Conservation (phyloP, 805 yeast species). For the Blastobotrys mokoenaii region DNA sequence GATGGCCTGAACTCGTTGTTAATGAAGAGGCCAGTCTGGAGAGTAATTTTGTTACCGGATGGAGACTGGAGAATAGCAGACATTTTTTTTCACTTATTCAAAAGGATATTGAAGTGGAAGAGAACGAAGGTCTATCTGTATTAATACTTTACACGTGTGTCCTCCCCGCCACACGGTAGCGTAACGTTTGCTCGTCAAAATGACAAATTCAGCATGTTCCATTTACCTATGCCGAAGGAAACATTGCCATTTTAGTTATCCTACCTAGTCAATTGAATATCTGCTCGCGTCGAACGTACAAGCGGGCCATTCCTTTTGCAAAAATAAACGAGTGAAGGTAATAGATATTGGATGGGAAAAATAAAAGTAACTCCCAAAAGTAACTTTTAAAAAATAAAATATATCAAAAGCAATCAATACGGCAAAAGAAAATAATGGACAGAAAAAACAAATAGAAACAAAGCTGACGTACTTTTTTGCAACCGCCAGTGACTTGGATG, state of each 20-base stretch:
- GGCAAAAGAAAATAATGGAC: background rate
- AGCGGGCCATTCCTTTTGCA: no score
- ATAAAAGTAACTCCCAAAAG: background rate
- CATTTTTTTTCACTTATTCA: background rate
- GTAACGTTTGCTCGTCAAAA: background rate
- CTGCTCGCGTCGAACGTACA: no score
- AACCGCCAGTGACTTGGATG: no score
- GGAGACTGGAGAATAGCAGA: constrained; percentile 40
- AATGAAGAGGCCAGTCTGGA: constrained; percentile 84
- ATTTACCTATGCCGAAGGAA: no score
- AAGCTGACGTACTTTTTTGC: background rate
- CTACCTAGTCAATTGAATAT: no score
- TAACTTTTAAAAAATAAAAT: background rate
- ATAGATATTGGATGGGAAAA: no score
- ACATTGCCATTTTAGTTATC: no score
- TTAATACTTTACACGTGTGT: background rate
- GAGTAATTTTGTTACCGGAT: constrained; percentile 53
- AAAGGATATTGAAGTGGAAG: background rate
- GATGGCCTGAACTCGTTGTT: constrained; percentile 70
- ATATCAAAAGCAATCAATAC: background rate
- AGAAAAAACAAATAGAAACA: background rate
- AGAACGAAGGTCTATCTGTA: background rate
- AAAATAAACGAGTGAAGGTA: no score
- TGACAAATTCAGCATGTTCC: background rate
- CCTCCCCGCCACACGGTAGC: background rate